Evolutionary conservation across 148 eudicot genomes (phyloP).

Genomic region (Vaccinium darrowii): DNA sequence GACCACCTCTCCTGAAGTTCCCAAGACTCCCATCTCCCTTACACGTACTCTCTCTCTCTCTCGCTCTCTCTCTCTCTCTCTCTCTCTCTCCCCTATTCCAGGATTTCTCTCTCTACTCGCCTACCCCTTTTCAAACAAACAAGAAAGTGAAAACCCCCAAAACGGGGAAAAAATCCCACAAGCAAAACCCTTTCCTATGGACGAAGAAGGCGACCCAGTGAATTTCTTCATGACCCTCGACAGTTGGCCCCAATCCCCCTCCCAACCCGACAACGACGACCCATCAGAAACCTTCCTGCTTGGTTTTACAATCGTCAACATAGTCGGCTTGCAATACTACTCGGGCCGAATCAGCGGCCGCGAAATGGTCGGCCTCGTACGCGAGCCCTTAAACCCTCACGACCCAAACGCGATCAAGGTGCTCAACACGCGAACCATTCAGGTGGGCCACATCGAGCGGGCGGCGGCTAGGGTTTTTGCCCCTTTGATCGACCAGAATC

Average conservation of each 20-base stretch:
- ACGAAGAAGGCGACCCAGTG: slow-evolving; percentile 17
- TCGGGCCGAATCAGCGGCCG: slow-evolving; percentile 61
- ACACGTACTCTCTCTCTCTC: background rate
- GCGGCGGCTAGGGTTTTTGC: slow-evolving; percentile 56
- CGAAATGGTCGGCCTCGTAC: slow-evolving; percentile 73
- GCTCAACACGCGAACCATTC: slow-evolving; percentile 51
- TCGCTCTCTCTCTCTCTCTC: background rate
- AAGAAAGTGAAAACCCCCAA: background rate
- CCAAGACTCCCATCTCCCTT: background rate
- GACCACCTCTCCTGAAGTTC: background rate
- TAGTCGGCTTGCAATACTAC: slow-evolving; percentile 68
- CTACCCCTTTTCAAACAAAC: background rate
- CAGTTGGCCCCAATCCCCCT: slow-evolving; percentile 14
- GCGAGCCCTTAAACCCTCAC: slow-evolving; percentile 57
- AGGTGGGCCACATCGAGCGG: slow-evolving; percentile 72
- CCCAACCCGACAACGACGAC: slow-evolving; percentile 4
- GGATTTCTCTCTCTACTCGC: background rate
- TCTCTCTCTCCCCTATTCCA: background rate
- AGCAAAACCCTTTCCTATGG: slow-evolving; percentile 1
- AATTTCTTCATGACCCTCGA: slow-evolving; percentile 22
- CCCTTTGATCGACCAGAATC: slow-evolving; percentile 51
- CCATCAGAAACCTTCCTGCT: slow-evolving; percentile 58
- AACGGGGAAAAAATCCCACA: background rate
- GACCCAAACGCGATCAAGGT: slow-evolving; percentile 80
- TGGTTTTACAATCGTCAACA: slow-evolving; percentile 67